phyloP scores from a whole-genome alignment of 495 filamentous ascomycete species.

The Aspergillus mulundensis region DNA sequence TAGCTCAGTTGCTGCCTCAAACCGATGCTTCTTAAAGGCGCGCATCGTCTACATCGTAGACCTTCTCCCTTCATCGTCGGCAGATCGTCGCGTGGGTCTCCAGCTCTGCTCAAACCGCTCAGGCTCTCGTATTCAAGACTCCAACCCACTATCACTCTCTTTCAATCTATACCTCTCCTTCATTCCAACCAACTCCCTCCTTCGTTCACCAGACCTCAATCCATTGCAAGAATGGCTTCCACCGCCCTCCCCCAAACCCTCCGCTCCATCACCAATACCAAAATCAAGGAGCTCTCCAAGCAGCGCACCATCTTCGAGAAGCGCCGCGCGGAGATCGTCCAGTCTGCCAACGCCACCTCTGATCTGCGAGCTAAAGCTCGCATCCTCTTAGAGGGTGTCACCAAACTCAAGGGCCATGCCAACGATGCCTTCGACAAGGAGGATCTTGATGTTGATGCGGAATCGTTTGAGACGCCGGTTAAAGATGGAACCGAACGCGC shows the following conservation, averaged over 20 bases:
- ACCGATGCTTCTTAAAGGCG: not conserved
- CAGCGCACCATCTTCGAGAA: constrained; percentile 51
- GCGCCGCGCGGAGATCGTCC: constrained; percentile 30
- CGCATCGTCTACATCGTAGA: not conserved
- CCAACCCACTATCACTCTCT: not conserved
- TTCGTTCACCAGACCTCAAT: not conserved
- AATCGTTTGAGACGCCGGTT: constrained; percentile 2
- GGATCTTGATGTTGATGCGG: constrained; percentile 27
- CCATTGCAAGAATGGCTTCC: constrained; percentile 24
- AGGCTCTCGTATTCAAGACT: not conserved
- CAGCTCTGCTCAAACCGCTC: not conserved
- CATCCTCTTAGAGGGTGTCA: constrained; percentile 37
- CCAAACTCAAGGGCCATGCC: constrained; percentile 33
- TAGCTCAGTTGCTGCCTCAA: not conserved
- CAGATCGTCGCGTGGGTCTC: not conserved
- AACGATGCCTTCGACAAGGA: constrained; percentile 36
- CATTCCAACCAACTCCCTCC: not conserved
- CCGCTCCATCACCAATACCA: constrained; percentile 61
- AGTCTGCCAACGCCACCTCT: constrained; percentile 21
- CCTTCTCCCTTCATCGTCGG: not conserved
- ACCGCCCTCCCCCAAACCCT: constrained; percentile 55
- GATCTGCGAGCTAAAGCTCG: constrained; percentile 30
- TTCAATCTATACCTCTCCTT: not conserved
- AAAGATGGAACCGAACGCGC: constrained; percentile 20
- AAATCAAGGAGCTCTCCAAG: constrained; percentile 59